Conservation (phyloP, 2,329 filamentous ascomycete species). For the Colletotrichum chlorophyti region DNA sequence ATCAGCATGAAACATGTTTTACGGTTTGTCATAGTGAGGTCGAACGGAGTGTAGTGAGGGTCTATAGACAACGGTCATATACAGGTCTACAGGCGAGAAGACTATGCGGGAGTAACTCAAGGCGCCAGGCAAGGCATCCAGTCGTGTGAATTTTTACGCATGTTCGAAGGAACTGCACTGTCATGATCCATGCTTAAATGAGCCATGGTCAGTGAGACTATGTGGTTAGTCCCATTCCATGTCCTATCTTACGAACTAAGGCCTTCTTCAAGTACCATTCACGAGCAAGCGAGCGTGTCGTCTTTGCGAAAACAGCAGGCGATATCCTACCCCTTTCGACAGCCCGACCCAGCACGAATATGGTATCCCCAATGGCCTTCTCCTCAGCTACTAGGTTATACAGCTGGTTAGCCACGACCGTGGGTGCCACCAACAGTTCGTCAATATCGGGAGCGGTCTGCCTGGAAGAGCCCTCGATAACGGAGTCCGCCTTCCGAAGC, state of each 20-base stretch:
- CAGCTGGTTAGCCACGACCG: constrained; percentile 89
- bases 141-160: too few species aligned
- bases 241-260: constrained; percentile 77
- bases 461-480: constrained; percentile 75
- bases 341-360: constrained; percentile 80
- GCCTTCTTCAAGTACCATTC: constrained; percentile 89
- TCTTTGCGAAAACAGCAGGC: constrained; percentile 78
- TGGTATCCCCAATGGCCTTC: constrained; percentile 81
- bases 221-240: constrained; percentile 71
- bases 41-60: too few species aligned
- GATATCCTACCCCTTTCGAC: constrained; percentile 76
- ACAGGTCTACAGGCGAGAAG: too few species aligned
- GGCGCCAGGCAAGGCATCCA: not conserved
- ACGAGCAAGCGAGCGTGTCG: constrained; percentile 74
- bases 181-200: not conserved
- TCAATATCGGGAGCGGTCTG: constrained; percentile 81
- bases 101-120: too few species aligned
- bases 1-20: too few species aligned
- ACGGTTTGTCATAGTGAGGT: too few species aligned
- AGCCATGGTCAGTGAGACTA: not conserved
- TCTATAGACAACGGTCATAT: too few species aligned
- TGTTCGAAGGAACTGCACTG: too few species aligned
- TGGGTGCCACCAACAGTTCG: constrained; percentile 90
- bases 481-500: constrained; percentile 77
- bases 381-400: constrained; percentile 92